Evolutionary conservation across 2,329 filamentous ascomycete species (phyloP).

Genomic region (Curvularia sp.): DNA sequence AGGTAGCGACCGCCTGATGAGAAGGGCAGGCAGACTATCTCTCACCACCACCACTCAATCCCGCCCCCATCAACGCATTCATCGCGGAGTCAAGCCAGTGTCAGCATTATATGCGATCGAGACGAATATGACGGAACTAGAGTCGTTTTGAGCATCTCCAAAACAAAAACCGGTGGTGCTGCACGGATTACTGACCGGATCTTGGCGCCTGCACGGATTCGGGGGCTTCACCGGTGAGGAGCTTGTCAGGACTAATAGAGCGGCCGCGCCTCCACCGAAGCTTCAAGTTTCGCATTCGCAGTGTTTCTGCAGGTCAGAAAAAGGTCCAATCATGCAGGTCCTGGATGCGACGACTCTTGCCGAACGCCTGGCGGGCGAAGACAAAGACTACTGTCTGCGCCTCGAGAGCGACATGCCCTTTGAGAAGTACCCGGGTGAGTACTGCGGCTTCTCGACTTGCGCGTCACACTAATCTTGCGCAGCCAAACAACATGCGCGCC

Average conservation of each 20-base stretch:
- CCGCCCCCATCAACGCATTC: not conserved
- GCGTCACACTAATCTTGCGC: constrained; percentile 10
- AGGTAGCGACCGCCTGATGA: not conserved
- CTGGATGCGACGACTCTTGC: constrained; percentile 39
- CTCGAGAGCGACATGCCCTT: constrained; percentile 41
- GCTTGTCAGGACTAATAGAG: constrained; percentile 22
- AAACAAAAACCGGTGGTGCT: constrained; percentile 8
- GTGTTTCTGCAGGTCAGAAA: constrained; percentile 19
- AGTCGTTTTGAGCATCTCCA: constrained; percentile 2
- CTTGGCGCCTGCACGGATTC: constrained; percentile 5
- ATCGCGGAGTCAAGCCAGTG: not conserved
- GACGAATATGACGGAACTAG: not conserved
- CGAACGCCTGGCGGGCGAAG: constrained; percentile 37
- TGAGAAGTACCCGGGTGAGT: constrained; percentile 51
- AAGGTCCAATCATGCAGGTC: constrained; percentile 31
- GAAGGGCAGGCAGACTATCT: not conserved
- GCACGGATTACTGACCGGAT: constrained; percentile 18
- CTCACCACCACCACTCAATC: not conserved
- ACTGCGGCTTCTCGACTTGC: not conserved
- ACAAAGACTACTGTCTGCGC: constrained; percentile 47
- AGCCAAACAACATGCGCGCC: constrained; percentile 52
- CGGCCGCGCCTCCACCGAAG: constrained; percentile 14
- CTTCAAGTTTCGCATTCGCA: constrained; percentile 18
- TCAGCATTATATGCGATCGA: not conserved
- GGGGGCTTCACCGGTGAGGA: constrained; percentile 24